Percentiles rank a stretch among this genome's conserved stretches.
These are phyloP conservation scores for Bolboschoenoplectus hybrid DNA, from an alignment of 202 grass and related monocot genomes.

Conservation along the genomic window DNA sequence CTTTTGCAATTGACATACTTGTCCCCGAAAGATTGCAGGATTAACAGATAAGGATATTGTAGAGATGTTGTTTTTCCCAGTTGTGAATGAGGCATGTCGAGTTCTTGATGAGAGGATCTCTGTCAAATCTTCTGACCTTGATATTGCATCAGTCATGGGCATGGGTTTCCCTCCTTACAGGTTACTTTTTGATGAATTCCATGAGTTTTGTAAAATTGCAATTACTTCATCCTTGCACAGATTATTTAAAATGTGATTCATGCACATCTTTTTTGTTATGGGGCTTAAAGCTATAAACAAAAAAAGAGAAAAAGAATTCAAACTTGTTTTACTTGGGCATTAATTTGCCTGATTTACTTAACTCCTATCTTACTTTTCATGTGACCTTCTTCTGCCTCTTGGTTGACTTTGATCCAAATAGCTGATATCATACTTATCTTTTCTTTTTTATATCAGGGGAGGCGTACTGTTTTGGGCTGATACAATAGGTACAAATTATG, in stretches of 20 bases:
- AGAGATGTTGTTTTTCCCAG: constrained; percentile 80
- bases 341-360: background rate
- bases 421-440: background rate
- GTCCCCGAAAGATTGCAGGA: constrained; percentile 50
- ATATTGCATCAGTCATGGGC: constrained; percentile 83
- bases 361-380: background rate
- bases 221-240: background rate
- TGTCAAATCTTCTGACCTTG: constrained; percentile 82
- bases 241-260: background rate
- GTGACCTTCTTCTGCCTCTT: background rate
- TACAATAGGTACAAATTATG: constrained; percentile 55
- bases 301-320: background rate
- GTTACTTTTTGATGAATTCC: constrained; percentile 38
- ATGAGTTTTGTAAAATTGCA: background rate
- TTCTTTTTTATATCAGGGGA: constrained; percentile 51
- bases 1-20: background rate
- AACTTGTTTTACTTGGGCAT: background rate
- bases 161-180: constrained; percentile 90
- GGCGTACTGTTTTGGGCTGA: constrained; percentile 92
- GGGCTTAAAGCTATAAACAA: background rate
- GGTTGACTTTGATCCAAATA: background rate
- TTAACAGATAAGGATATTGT: constrained; percentile 67
- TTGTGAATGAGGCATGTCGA: constrained; percentile 86
- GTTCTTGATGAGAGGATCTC: constrained; percentile 82
- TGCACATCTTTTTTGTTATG: background rate